Evolutionary conservation across 257 asterid species (phyloP), one percentile per base, ranked within the genome.

Genomic region (Salvia splendens): DNA sequence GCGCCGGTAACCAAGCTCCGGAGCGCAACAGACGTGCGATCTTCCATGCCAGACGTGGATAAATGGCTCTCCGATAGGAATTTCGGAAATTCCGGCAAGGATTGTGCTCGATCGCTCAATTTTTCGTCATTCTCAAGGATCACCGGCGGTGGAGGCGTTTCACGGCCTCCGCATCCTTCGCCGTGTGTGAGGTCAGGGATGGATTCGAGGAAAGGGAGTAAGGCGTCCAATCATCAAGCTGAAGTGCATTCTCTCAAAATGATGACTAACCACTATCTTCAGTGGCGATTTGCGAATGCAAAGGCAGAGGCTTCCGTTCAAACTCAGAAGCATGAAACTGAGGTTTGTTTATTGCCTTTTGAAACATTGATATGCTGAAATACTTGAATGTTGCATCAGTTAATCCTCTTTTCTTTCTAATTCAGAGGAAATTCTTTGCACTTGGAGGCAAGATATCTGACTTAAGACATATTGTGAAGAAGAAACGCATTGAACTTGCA

Each of bases 101-200:
- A 85, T 51, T 72, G 80, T 54, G 77, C 83, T 1, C 91, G 91
- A 16, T 85, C 96, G 9, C 74, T 88, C 70, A 82, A 80, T 73
- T 81, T 86, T 66, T 76, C 85, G 4, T 64, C 86, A 35, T 77
- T 77, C 24, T 40, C 58, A 52, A 84, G 67, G 80, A 75, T 58
- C 30, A 1, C 2, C 24, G 84, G 86, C 20, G 85, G 85, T 9
- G 88, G 83, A 45, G 79, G 73, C 59, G 30, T 71, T 80, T 77
- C 81, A 61, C 81, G 82, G 80, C 97, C 97, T 50, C 91, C 89
- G 14, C 89, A 82, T 67, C 95, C 95, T n/a, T 70, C 85, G 0
- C 71, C 84, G 32, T 58, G 30, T 24, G 30, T 24, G 30, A 24
- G 30, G 30, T 24, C 30, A 1, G 30, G 30, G 30, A 24, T 77